Evolutionary conservation across 345 rosid genomes (phyloP).

Genomic region (Brassica carinata): DNA sequence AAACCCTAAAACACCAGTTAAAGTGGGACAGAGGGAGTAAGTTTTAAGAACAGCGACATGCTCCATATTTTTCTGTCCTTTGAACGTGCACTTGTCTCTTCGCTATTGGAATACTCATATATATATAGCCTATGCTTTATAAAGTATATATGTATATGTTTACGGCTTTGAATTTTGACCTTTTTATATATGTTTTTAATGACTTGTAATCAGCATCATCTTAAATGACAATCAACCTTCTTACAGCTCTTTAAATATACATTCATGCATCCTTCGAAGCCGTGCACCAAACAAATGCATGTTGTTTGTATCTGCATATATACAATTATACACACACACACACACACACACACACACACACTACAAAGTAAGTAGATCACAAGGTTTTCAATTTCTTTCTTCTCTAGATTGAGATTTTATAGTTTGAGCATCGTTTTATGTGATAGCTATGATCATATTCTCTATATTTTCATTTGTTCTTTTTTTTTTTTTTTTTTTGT

Average conservation of each 20-base stretch:
- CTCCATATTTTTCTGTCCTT: slow-evolving; percentile 10
- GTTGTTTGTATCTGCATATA: neutral
- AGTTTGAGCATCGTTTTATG: neutral
- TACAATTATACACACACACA: no score
- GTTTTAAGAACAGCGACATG: neutral
- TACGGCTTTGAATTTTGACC: neutral
- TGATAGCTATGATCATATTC: neutral
- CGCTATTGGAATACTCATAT: slow-evolving; percentile 10
- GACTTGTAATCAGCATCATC: neutral
- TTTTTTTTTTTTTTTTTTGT: neutral
- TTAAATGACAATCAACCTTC: neutral
- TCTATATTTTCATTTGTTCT: neutral
- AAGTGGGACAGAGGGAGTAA: no score
- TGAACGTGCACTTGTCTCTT: slow-evolving; percentile 3
- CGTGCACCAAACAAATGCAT: neutral
- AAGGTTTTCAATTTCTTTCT: neutral
- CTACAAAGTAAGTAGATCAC: neutral
- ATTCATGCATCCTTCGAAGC: neutral
- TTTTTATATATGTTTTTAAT: neutral
- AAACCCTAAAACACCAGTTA: no score
- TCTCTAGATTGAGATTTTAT: neutral
- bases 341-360: no score
- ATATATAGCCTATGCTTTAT: slow-evolving; percentile 1
- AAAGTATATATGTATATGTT: neutral
- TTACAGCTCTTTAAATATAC: neutral